Evolutionary conservation across 73 alveolate genomes (phyloP).

Genomic region (Paramecium primaurelia): DNA sequence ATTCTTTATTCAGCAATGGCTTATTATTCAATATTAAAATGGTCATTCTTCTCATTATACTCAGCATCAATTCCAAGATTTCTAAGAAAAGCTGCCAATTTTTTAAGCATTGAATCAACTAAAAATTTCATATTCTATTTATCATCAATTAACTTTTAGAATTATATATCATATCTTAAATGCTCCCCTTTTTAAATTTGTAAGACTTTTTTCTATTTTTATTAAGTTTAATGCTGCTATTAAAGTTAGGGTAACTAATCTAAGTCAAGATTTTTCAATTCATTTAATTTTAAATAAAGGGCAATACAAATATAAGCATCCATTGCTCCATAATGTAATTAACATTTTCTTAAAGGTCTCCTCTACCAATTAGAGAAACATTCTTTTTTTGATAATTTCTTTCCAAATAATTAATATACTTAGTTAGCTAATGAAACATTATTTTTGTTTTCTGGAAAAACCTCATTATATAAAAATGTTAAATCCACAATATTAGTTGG

Average conservation of each 20-base stretch:
- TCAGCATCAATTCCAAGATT: conserved; percentile 61
- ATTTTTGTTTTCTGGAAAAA: background rate
- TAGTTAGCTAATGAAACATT: conserved; percentile 9
- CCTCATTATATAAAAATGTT: background rate
- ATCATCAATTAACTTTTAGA: background rate
- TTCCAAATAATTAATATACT: conserved; percentile 33
- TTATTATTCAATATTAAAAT: background rate
- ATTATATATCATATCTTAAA: conserved; percentile 5
- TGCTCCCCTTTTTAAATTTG: background rate
- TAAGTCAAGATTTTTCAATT: background rate
- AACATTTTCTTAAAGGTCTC: conserved; percentile 83
- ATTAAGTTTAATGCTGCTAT: background rate
- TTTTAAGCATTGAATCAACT: conserved; percentile 47
- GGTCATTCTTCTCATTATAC: conserved; percentile 34
- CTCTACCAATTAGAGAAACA: conserved; percentile 91
- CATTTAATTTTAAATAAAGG: background rate
- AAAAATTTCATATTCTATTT: conserved; percentile 21
- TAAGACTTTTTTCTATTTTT: background rate
- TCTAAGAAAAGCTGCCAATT: conserved; percentile 39
- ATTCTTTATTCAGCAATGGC: conserved; percentile 39
- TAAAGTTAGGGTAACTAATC: background rate
- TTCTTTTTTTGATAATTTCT: conserved; percentile 78
- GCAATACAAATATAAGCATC: conserved; percentile 80
- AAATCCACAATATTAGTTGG: background rate
- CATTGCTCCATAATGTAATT: conserved; percentile 88